Base-by-base conservation (phyloP, 2,329 filamentous ascomycete species). In the Septoria linicola region DNA sequence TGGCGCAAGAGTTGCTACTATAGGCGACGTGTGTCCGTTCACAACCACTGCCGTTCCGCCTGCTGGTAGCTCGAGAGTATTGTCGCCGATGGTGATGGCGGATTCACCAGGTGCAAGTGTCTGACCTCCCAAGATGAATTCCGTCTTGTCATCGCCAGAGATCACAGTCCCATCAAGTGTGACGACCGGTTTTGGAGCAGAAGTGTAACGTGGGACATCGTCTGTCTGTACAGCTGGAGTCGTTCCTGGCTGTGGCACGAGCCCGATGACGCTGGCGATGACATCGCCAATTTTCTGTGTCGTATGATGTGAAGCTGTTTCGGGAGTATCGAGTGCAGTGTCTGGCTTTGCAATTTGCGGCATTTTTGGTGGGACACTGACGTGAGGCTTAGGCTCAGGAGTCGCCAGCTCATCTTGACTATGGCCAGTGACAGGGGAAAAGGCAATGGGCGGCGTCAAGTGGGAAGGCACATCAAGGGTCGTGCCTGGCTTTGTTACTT, bases 111-210 rank as follows among this genome's bases (percentile, higher is more conserved):
- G 48, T 8, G 16, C 23, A 0, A 51, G 30, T 2, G 49, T 51
- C 11, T 36, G 31, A 1, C 8, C 19, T 5, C 32, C 51, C 10
- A 59, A 20, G 14, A 54, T 8, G 19, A 42, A 59, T 3, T 40
- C 21, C 1, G 46, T 48, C 20, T 42, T 41, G 8, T 36, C 27
- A 34, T 54, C 40, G 8, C 47, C 50, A 3, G 46, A 62, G 65
- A 56, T 17, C 5, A 47, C 39, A 8, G 5, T 32, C 16, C 25
- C 37, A n/a, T 39, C 53, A 6, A 52, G 20, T 4, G 52, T 51
- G 5, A 55, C 39, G 3, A 35, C 45, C 11, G 45, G 19, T 13
- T 31, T 51, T 10, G 45, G 37, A 0, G 17, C 32, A 20, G 37
- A 16, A 34, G 31, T 5, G 5, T 5, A 27, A 10, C 23, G 5